Percentiles rank a stretch among this genome's conserved stretches.
phyloP scores from a whole-genome alignment of 805 yeast genomes.

The Zygoascus tannicola region DNA sequence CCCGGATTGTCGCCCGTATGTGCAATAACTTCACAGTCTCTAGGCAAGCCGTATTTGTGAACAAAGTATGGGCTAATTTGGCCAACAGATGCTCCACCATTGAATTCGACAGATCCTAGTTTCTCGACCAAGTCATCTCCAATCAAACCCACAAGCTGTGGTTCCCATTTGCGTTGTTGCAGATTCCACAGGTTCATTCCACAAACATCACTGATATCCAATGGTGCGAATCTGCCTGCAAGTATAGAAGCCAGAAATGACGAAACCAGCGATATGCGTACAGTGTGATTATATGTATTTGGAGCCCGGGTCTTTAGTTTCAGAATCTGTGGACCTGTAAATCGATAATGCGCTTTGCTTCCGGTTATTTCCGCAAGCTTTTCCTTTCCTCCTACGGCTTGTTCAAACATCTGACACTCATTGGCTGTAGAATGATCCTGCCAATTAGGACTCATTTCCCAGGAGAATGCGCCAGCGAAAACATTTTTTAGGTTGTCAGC shows the following conservation, averaged over 20 bases:
- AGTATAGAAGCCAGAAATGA: conserved; percentile 67
- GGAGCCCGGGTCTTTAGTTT: conserved; percentile 50
- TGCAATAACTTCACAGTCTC: conserved; percentile 50
- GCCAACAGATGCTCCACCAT: conserved; percentile 42
- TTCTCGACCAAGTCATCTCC: conserved; percentile 28
- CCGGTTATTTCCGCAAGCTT: conserved; percentile 63
- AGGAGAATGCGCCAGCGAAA: conserved; percentile 28
- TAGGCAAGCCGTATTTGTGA: conserved; percentile 51
- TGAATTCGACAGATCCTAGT: conserved; percentile 40
- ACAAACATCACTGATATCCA: conserved; percentile 84
- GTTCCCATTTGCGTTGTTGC: conserved; percentile 44
- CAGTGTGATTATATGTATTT: conserved; percentile 45
- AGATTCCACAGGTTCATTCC: conserved; percentile 88
- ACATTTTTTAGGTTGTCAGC: too few species aligned
- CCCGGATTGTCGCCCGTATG: conserved; percentile 91
- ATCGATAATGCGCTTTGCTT: conserved; percentile 78
- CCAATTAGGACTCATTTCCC: conserved; percentile 78
- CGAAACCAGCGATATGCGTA: conserved; percentile 64
- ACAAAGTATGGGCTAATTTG: conserved; percentile 51
- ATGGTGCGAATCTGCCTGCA: conserved; percentile 49
- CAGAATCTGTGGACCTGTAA: conserved; percentile 87
- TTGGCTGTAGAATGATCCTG: conserved; percentile 82
- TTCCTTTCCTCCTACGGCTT: conserved; percentile 49
- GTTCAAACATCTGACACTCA: conserved; percentile 57
- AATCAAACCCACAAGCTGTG: conserved; percentile 40